These are phyloP conservation scores for Apocynum venetum DNA, from an alignment of 257 asterid genomes.

Conservation along the genomic window DNA sequence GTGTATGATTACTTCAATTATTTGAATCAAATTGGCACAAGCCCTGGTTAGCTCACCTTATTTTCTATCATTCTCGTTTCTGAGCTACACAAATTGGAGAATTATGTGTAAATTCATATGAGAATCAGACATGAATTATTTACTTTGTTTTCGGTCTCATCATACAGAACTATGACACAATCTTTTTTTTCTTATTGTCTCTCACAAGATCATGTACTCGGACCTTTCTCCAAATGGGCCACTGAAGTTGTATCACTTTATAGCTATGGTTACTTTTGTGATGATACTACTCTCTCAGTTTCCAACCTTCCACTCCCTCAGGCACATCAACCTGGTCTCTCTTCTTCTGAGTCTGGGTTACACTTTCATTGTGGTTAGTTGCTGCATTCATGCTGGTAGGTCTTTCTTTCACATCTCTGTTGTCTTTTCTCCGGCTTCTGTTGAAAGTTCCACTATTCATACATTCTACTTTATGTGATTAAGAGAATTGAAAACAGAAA, in stretches of 20 bases:
- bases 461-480: background rate
- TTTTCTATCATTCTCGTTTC: background rate
- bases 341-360: conserved; percentile 82
- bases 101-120: background rate
- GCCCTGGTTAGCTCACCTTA: background rate
- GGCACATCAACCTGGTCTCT: conserved; percentile 76
- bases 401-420: conserved; percentile 1
- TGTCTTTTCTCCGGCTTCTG: background rate
- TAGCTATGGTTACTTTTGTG: conserved; percentile 76
- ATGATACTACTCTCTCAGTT: conserved; percentile 89
- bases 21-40: background rate
- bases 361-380: conserved; percentile 81
- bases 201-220: conserved; percentile 74
- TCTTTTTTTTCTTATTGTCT: conserved; percentile 8
- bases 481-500: background rate
- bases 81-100: background rate
- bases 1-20: no score
- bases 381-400: conserved; percentile 77
- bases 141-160: background rate
- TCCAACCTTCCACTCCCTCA: conserved; percentile 93
- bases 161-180: conserved; percentile 6
- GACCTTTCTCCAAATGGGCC: conserved; percentile 66
- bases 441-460: background rate
- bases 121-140: background rate
- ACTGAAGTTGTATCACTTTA: conserved; percentile 71